Percentiles rank a stretch among this genome's conserved stretches.
phyloP scores from a whole-genome alignment of 139 green algal genomes.

The Chlamydomonas eustigma region DNA sequence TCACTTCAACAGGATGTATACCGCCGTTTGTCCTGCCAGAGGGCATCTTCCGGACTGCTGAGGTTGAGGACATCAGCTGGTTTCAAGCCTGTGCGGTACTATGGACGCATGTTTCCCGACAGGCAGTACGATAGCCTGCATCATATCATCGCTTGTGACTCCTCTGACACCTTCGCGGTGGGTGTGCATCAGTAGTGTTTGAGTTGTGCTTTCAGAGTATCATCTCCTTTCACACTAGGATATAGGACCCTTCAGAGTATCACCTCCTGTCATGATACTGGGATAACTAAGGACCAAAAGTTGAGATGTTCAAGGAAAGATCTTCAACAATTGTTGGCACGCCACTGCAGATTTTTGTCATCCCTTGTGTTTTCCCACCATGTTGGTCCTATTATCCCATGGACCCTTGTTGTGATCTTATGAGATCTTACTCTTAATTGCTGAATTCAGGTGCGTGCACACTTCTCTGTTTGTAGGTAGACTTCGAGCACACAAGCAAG shows the following conservation, averaged over 20 bases:
- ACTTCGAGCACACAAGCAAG: constrained; percentile 8
- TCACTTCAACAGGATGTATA: constrained; percentile 77
- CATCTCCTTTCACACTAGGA: no score
- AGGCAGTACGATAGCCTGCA: constrained; percentile 67
- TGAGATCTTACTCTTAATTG: no score
- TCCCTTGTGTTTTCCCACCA: no score
- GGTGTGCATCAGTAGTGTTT: constrained; percentile 49
- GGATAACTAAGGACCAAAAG: no score
- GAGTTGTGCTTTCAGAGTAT: constrained; percentile 3
- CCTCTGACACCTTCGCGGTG: constrained; percentile 63
- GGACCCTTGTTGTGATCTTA: no score
- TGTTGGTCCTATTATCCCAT: no score
- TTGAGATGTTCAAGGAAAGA: no score
- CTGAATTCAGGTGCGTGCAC: no score
- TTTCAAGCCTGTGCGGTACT: constrained; percentile 53
- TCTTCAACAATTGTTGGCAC: no score
- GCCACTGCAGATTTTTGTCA: no score
- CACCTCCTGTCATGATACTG: no score
- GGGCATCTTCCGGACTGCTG: constrained; percentile 62
- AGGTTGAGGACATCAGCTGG: constrained; percentile 67
- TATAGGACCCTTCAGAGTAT: no score
- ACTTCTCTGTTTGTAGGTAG: neutral
- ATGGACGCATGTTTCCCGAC: constrained; percentile 42
- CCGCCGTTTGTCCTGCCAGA: constrained; percentile 53
- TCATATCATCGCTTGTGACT: constrained; percentile 62